Percentiles rank a stretch among this genome's conserved stretches.
These are phyloP conservation scores for Plantago major DNA, from an alignment of 257 asterid species.

Conservation along the genomic window DNA sequence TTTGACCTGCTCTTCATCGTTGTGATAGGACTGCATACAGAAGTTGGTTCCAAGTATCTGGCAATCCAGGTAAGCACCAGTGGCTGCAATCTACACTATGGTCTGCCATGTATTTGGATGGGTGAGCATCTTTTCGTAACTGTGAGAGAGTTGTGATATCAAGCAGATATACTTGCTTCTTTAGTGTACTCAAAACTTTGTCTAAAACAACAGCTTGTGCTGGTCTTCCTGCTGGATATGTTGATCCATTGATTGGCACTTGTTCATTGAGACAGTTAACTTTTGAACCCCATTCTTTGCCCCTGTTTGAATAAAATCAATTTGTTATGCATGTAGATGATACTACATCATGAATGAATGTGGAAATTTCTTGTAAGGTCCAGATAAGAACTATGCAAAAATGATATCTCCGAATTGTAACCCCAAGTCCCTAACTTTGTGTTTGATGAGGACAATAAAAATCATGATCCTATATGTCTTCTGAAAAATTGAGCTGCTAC, in stretches of 20 bases:
- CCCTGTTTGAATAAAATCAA: constrained; percentile 1
- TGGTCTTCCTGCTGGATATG: constrained; percentile 6
- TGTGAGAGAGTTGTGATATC: constrained; percentile 19
- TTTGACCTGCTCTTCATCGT: constrained; percentile 1
- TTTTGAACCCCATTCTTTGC: constrained; percentile 7
- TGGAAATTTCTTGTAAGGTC: not conserved
- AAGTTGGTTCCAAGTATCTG: constrained; percentile 19
- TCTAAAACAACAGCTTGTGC: constrained; percentile 5
- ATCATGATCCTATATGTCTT: not conserved
- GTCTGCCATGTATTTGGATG: not conserved
- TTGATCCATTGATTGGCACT: constrained; percentile 1
- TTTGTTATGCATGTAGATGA: not conserved
- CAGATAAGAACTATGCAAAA: no score
- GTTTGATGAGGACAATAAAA: no score
- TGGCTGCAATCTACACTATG: constrained; percentile 14
- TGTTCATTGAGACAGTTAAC: not conserved
- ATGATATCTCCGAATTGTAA: no score
- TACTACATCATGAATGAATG: not conserved
- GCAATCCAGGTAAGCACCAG: constrained; percentile 17
- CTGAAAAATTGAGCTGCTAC: not conserved
- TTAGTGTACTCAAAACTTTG: constrained; percentile 3
- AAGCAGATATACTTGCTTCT: constrained; percentile 11
- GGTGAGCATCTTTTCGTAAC: constrained; percentile 1
- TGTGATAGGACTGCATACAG: constrained; percentile 10
- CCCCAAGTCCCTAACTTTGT: no score